phyloP scores from a whole-genome alignment of 352 stramenopile species.

The Phytophthora parvispora region DNA sequence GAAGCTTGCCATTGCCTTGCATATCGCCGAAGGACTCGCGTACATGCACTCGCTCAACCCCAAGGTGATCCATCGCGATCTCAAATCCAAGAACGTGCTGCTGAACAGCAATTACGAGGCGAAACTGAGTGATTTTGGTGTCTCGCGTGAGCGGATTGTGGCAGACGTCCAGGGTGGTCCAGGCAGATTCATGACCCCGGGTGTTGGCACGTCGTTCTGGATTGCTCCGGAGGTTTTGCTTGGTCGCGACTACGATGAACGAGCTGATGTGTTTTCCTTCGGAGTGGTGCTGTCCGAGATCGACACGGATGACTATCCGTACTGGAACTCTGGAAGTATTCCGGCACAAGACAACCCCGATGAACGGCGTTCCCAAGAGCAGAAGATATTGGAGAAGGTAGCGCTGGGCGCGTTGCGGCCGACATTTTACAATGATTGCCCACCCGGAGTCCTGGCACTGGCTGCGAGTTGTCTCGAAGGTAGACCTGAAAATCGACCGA shows the following conservation, averaged over 20 bases:
- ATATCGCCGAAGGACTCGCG: constrained; percentile 69
- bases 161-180: constrained; percentile 16
- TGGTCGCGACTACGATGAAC: constrained; percentile 54
- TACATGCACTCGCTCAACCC: constrained; percentile 79
- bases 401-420: constrained; percentile 46
- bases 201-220: constrained; percentile 58
- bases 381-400: constrained; percentile 53
- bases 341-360: constrained; percentile 31
- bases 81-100: constrained; percentile 87
- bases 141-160: constrained; percentile 55
- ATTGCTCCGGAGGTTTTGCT: constrained; percentile 55
- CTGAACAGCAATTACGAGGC: constrained; percentile 64
- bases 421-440: constrained; percentile 66
- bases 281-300: constrained; percentile 61
- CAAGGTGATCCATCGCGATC: constrained; percentile 82
- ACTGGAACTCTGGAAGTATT: constrained; percentile 50
- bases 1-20: constrained; percentile 68
- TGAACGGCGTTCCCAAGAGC: constrained; percentile 47
- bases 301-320: constrained; percentile 59
- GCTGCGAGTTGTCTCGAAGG: constrained; percentile 57
- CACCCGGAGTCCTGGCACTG: constrained; percentile 45
- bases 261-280: constrained; percentile 57
- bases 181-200: constrained; percentile 64
- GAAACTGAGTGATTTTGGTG: constrained; percentile 85
- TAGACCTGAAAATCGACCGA: constrained; percentile 52